These are phyloP conservation scores for Macrocybe gigantea DNA, from an alignment of 768 basidiomycete genomes.

Conservation along the genomic window DNA sequence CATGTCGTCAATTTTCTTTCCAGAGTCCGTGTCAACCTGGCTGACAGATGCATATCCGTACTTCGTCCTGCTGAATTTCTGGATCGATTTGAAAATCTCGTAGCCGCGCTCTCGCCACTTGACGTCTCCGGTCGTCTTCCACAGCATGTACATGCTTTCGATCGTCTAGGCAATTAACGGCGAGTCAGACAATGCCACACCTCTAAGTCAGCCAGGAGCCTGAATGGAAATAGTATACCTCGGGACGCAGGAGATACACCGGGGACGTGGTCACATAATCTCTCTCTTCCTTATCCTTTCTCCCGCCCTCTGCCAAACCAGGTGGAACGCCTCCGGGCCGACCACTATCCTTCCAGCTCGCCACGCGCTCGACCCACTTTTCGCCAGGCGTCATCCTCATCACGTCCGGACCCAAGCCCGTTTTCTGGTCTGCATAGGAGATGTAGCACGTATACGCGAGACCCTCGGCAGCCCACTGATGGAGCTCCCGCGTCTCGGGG, in stretches of 20 bases:
- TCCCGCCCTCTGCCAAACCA: constrained; percentile 34
- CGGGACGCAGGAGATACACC: constrained; percentile 60
- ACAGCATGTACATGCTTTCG: constrained; percentile 66
- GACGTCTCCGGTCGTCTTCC: constrained; percentile 57
- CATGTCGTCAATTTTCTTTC: constrained; percentile 49
- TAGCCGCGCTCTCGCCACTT: constrained; percentile 73
- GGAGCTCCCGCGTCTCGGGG: constrained; percentile 33
- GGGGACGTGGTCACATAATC: constrained; percentile 43
- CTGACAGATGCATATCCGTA: constrained; percentile 54
- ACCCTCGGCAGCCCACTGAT: constrained; percentile 68
- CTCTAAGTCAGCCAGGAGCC: too few relatives aligned
- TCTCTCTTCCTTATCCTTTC: constrained; percentile 22
- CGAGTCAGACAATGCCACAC: too few relatives aligned
- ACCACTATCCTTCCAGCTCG: constrained; percentile 38
- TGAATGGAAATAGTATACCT: constrained; percentile 32
- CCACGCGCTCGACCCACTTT: constrained; percentile 42
- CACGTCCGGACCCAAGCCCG: constrained; percentile 63
- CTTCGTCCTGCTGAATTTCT: constrained; percentile 46
- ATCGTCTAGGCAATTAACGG: constrained; percentile 41
- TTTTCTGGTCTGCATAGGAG: constrained; percentile 58
- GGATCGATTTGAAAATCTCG: constrained; percentile 58
- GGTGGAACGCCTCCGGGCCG: constrained; percentile 31
- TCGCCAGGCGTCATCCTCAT: constrained; percentile 31
- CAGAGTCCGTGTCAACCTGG: constrained; percentile 33
- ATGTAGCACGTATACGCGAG: constrained; percentile 64